phyloP scores from a whole-genome alignment of 73 alveolate genomes.

The Paraurostyla sp. region DNA sequence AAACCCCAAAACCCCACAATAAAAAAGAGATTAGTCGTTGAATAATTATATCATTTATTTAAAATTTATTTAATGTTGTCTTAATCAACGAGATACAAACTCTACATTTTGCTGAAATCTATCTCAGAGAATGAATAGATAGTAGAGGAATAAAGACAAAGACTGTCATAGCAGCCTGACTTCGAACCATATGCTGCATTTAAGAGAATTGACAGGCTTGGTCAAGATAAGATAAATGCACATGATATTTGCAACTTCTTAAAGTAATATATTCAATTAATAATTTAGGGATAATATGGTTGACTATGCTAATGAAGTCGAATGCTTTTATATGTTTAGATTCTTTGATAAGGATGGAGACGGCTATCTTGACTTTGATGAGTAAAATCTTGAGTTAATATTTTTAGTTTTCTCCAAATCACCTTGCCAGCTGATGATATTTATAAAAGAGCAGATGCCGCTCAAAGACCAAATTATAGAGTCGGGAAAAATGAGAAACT shows the following conservation, averaged over 20 bases:
- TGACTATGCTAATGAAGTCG: constrained; percentile 53
- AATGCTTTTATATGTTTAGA: constrained; percentile 35
- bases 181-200: constrained; percentile 64
- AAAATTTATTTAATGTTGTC: constrained; percentile 49
- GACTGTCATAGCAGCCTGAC: not conserved
- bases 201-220: constrained; percentile 16
- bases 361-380: constrained; percentile 54
- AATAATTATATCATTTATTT: too few species aligned
- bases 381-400: not conserved
- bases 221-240: constrained; percentile 9
- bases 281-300: constrained; percentile 39
- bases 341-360: constrained; percentile 37
- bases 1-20: too few species aligned
- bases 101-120: constrained; percentile 16
- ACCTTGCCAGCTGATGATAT: constrained; percentile 38
- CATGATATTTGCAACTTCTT: constrained; percentile 42
- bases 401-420: constrained; percentile 1
- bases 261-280: not conserved
- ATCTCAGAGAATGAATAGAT: constrained; percentile 59
- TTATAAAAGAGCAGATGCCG: constrained; percentile 26
- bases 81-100: constrained; percentile 43
- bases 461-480: constrained; percentile 37
- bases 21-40: too few species aligned
- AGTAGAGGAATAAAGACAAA: constrained; percentile 46
- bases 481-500: not conserved